Conservation (phyloP, 768 basidiomycete genomes). For the Auricularia cornea region DNA sequence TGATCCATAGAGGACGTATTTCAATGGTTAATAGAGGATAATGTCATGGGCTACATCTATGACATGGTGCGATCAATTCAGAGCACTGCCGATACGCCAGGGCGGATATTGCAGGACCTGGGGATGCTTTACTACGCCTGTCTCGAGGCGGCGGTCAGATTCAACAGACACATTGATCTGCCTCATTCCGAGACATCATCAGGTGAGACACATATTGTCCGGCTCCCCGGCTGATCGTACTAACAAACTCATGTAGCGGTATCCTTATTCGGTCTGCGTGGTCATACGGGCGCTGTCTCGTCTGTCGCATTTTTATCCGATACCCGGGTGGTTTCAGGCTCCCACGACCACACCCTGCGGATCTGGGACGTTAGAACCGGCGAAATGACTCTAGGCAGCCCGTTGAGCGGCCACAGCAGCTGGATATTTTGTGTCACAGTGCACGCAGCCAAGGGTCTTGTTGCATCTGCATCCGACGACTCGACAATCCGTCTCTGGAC, state of each 20-base stretch:
- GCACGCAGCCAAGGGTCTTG: conserved; percentile 11
- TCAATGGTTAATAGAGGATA: too few species aligned
- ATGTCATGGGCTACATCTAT: too few species aligned
- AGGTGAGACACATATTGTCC: too few species aligned
- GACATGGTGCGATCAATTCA: too few species aligned
- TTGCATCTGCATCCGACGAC: conserved; percentile 12
- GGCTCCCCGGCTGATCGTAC: too few species aligned
- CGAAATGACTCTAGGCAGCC: background rate
- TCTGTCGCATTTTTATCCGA: conserved; percentile 10
- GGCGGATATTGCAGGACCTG: too few species aligned
- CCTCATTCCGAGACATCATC: too few species aligned
- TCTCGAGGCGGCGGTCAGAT: too few species aligned
- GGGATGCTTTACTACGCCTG: too few species aligned
- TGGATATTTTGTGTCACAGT: conserved; percentile 6
- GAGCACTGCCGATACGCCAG: too few species aligned
- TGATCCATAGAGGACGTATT: too few species aligned
- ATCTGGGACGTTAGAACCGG: background rate
- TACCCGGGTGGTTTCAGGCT: background rate
- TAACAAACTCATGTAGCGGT: background rate
- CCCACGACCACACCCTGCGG: conserved; percentile 2
- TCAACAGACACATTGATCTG: too few species aligned
- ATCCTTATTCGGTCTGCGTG: background rate
- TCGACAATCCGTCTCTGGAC: conserved; percentile 8
- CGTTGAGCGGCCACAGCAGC: conserved; percentile 1
- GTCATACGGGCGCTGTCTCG: background rate